Evolutionary conservation across 345 rosid genomes (phyloP), one percentile per base, ranked within the genome.

Genomic region (Citrus hindsii): DNA sequence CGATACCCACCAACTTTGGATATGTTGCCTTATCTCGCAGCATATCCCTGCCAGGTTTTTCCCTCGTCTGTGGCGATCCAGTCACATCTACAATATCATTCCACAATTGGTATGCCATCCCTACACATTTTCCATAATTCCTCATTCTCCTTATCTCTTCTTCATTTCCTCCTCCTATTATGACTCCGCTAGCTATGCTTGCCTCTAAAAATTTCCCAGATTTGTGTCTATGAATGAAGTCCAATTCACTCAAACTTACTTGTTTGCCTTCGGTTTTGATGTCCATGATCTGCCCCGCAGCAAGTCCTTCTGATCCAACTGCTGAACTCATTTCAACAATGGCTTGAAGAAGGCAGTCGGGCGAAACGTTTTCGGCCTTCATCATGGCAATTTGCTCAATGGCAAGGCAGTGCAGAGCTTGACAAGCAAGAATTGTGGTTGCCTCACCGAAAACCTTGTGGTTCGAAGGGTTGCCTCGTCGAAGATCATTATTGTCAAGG

Each of bases 251-350:
- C n/a, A 84, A 60, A 24, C 81, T 30, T 33, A 84, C 76, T 1
- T 79, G 62, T 32, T 74, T 81, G 7, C 93, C 90, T 61, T 83
- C 1, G 32, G 87, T 87, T 4, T 65, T 75, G 1, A 87, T 73
- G 78, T 89, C 92, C 64, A 83, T 86, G 0, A 86, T 71, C 80
- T 87, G 91, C n/a, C 91, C 89, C 1, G 89, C 92, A n/a, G 79
- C 90, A 0, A 85, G 55, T 30, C 94, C 94, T 76, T 78, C 80
- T 4, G 88, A 60, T 38, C 92, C 92, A 14, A 82, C 69, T 0
- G 91, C 82, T 4, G 77, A 83, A 80, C 86, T 63, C 4, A 13
- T 46, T 12, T 42, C 0, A 2, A 3, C 48, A 10, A 42, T 42
- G 48, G 16, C 48, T 12, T 80, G 73, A 64, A 86, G 79, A 9